Evolutionary conservation across 2,329 filamentous ascomycete species (phyloP), one percentile per base, ranked within the genome.

Genomic region (Trichocomaceae sp.): DNA sequence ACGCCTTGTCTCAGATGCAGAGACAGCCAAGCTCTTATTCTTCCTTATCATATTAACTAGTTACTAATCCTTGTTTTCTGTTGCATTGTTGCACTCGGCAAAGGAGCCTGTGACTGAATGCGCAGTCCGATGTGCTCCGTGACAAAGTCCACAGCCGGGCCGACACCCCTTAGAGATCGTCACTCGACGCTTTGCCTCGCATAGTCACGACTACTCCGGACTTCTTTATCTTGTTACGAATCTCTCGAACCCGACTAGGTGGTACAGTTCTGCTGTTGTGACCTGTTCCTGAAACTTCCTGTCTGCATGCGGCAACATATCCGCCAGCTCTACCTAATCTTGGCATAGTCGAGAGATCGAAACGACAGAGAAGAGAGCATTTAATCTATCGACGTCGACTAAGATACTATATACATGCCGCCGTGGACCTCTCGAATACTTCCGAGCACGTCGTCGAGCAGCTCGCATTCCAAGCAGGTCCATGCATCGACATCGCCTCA

Each of bases 341-440:
- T n/a, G n/a, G n/a, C n/a, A n/a, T 42, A 42, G 17, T 42, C 39
- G 39, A 52, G 63, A 62, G 42, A 59, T 41, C 39, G 39, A 41
- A 39, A 19, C 8, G 20, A 41, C 39, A 15, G 17, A 39, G n/a
- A 20, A 41, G 7, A 10, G n/a, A 19, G n/a, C 5, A 19, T 31
- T 13, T 29, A n/a, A n/a, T 26, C 45, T 23, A 47, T 13, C 17
- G 13, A 2, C 45, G 1, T 8, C 9, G 23, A 47, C 20, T n/a
- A 23, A 26, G 23, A 47, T 47, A 1, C 5, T 41, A 17, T 4
- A 3, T 17, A 67, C 64, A 73, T 76, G 65, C 65, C 69, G 62
- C 64, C 69, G 59, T 64, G 62, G 61, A 61, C 62, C 57, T 62
- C 64, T 58, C 67, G 64, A 61, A 64, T 68, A 50, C 61, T 60